Evolutionary conservation across 2,329 filamentous ascomycete genomes (phyloP).

Genomic region (Claviceps pazoutovae): DNA sequence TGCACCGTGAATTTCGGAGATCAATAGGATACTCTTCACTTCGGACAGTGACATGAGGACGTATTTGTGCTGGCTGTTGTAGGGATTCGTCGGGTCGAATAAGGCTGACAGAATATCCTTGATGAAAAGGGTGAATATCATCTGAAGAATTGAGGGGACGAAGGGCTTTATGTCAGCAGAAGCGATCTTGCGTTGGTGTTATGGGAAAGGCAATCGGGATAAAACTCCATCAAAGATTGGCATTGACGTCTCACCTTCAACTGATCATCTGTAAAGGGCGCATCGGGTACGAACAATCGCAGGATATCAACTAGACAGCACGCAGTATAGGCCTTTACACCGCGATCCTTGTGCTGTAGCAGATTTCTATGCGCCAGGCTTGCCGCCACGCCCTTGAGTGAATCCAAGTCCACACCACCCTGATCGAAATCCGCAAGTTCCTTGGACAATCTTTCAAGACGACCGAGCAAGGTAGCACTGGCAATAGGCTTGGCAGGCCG

Average conservation of each 20-base stretch:
- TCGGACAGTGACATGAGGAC: conserved; percentile 79
- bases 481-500: conserved; percentile 80
- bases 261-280: conserved; percentile 80
- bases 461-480: conserved; percentile 65
- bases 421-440: conserved; percentile 81
- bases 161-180: conserved; percentile 6
- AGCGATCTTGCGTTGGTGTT: background rate
- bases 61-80: conserved; percentile 87
- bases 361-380: conserved; percentile 73
- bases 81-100: conserved; percentile 73
- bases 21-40: conserved; percentile 84
- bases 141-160: conserved; percentile 33
- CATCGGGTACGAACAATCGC: conserved; percentile 83
- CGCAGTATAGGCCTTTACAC: conserved; percentile 77
- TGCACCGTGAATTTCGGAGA: conserved; percentile 74
- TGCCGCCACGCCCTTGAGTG: conserved; percentile 70
- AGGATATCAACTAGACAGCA: conserved; percentile 89
- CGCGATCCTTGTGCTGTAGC: conserved; percentile 81
- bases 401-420: conserved; percentile 69
- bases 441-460: conserved; percentile 65
- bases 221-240: conserved; percentile 7
- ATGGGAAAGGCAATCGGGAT: background rate
- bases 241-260: conserved; percentile 53
- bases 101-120: conserved; percentile 71
- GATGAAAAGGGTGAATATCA: conserved; percentile 85